Evolutionary conservation across 768 basidiomycete genomes (phyloP).

Genomic region (Cubamyces lactineus): DNA sequence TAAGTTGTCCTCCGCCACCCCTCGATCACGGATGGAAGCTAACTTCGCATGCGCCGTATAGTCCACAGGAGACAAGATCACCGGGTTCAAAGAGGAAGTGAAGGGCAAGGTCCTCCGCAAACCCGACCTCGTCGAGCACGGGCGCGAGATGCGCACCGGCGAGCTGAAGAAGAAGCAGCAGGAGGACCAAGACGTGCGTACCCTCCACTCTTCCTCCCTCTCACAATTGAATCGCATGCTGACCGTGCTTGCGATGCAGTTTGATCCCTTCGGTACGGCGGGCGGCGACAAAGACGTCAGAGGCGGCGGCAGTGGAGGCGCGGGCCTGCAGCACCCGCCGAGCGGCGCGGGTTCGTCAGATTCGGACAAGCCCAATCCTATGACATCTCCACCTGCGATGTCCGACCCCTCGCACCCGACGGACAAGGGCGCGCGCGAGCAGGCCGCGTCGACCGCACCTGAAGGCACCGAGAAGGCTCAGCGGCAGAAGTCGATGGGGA

Average conservation of each 20-base stretch:
- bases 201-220: neutral
- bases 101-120: slow-evolving; percentile 44
- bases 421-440: slow-evolving; percentile 23
- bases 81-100: slow-evolving; percentile 43
- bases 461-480: slow-evolving; percentile 31
- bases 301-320: neutral
- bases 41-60: slow-evolving; percentile 4
- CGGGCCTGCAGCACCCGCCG: slow-evolving; percentile 3
- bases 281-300: neutral
- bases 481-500: slow-evolving; percentile 23
- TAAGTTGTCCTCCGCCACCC: slow-evolving; percentile 20
- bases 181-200: slow-evolving; percentile 30
- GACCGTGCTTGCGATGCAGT: neutral
- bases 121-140: slow-evolving; percentile 42
- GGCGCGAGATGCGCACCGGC: slow-evolving; percentile 44
- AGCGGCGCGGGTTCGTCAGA: slow-evolving; percentile 1
- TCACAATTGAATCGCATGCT: neutral
- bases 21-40: neutral
- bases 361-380: neutral
- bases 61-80: slow-evolving; percentile 40
- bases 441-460: slow-evolving; percentile 33
- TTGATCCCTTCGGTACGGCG: slow-evolving; percentile 7
- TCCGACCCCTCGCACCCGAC: slow-evolving; percentile 15
- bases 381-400: slow-evolving; percentile 11
- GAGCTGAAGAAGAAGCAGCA: slow-evolving; percentile 42